Conservation (phyloP, 78 protist genomes). For the Cavenderia fasciculata region DNA sequence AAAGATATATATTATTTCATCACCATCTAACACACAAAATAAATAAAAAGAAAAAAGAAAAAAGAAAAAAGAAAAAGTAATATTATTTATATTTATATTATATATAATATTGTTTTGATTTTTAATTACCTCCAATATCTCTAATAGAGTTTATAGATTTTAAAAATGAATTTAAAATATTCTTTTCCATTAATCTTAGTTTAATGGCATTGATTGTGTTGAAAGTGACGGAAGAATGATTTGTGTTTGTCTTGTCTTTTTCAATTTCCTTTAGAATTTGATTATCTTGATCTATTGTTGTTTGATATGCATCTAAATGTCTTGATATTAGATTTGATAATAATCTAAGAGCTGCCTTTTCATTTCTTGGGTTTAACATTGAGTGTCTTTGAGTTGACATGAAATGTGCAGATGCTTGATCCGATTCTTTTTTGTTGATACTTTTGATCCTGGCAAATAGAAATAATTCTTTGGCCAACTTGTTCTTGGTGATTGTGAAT, state of each 20-base stretch:
- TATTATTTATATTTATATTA: no score
- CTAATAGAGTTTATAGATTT: no score
- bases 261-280: background rate
- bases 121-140: no score
- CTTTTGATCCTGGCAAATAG: conserved; percentile 31
- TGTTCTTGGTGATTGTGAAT: background rate
- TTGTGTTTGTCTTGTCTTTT: background rate
- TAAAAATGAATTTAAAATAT: no score
- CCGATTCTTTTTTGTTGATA: conserved; percentile 2
- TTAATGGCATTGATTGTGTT: conserved; percentile 6
- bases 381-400: background rate
- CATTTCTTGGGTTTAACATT: conserved; percentile 18
- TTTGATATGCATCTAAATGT: conserved; percentile 14
- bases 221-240: background rate
- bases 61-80: no score
- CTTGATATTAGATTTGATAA: background rate
- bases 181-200: conserved; percentile 12
- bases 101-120: no score
- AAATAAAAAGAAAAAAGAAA: no score
- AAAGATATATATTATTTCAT: no score
- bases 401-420: background rate
- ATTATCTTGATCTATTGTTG: conserved; percentile 11
- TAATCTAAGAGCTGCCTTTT: conserved; percentile 23
- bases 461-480: conserved; percentile 1
- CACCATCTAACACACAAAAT: no score